phyloP scores from a whole-genome alignment of 768 basidiomycete species.

The Boletus rubescentipes region DNA sequence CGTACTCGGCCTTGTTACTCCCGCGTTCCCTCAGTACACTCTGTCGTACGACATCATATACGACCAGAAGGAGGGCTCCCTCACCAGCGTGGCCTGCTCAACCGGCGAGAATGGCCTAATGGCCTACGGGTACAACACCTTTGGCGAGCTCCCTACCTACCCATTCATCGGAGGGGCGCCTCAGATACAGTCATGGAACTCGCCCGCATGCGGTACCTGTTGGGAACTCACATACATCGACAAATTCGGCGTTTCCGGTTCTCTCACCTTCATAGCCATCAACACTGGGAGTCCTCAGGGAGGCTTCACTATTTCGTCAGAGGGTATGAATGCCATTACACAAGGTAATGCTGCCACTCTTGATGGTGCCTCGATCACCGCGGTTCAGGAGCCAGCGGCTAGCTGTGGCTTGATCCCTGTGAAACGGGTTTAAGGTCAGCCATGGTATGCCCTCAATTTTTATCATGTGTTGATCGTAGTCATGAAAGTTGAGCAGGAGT shows the following conservation, averaged over 20 bases:
- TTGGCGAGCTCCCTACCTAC: neutral
- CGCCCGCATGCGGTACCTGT: conserved; percentile 55
- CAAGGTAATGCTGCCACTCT: conserved; percentile 26
- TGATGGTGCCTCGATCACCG: conserved; percentile 29
- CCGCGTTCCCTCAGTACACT: conserved; percentile 13
- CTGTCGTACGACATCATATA: conserved; percentile 49
- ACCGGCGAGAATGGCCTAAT: conserved; percentile 43
- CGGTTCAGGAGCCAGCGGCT: conserved; percentile 12
- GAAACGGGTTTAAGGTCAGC: too few species aligned
- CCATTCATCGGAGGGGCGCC: conserved; percentile 55
- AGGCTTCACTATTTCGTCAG: conserved; percentile 37
- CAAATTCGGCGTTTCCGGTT: conserved; percentile 28
- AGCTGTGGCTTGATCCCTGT: conserved; percentile 17
- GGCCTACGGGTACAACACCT: neutral
- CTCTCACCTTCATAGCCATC: conserved; percentile 51
- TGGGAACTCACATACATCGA: conserved; percentile 53
- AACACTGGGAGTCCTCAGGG: conserved; percentile 40
- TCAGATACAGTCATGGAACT: conserved; percentile 52
- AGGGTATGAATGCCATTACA: conserved; percentile 39
- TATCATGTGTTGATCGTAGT: neutral
- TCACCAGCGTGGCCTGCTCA: conserved; percentile 49
- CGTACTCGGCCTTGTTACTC: conserved; percentile 8
- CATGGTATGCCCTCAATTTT: neutral
- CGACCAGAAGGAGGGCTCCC: conserved; percentile 42
- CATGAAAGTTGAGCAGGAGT: neutral